These are phyloP conservation scores for Aspergillus flavus DNA, from an alignment of 2,329 filamentous ascomycete genomes.

Conservation along the genomic window DNA sequence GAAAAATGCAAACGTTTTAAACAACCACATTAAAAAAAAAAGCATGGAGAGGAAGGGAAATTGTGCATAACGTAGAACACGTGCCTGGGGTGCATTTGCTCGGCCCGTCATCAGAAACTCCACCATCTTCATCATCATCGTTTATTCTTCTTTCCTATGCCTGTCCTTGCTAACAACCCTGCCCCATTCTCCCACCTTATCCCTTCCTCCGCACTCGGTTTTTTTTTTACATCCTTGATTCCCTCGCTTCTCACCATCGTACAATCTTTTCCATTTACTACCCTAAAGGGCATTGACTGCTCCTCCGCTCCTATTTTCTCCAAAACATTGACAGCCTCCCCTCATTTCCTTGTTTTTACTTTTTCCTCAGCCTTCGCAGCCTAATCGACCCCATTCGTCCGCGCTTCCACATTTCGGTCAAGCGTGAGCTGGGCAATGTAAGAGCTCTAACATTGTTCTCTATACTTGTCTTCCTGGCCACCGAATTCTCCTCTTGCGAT, in stretches of 20 bases:
- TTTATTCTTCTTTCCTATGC: conserved; percentile 3
- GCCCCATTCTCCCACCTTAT: neutral
- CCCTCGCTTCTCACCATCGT: neutral
- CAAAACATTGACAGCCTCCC: neutral
- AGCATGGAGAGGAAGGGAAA: neutral
- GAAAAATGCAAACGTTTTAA: neutral
- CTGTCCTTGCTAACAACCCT: conserved; percentile 4
- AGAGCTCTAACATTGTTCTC: conserved; percentile 4
- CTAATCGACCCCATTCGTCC: conserved; percentile 1
- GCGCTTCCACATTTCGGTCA: conserved; percentile 1
- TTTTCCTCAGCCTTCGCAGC: neutral
- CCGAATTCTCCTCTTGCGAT: conserved; percentile 16
- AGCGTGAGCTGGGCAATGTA: conserved; percentile 17
- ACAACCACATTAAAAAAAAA: neutral
- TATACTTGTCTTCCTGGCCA: neutral
- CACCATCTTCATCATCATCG: conserved; percentile 6
- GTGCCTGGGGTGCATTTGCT: conserved; percentile 6
- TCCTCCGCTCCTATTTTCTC: neutral
- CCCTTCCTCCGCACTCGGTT: neutral
- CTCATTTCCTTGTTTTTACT: conserved; percentile 4
- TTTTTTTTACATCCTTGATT: neutral
- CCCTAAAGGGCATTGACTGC: conserved; percentile 2
- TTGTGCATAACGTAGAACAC: neutral
- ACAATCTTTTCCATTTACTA: neutral
- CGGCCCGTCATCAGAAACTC: conserved; percentile 4